Percentiles rank a stretch among this genome's conserved stretches.
Conservation (phyloP, 2,329 filamentous ascomycete genomes). For the Aspergillus sergii region DNA sequence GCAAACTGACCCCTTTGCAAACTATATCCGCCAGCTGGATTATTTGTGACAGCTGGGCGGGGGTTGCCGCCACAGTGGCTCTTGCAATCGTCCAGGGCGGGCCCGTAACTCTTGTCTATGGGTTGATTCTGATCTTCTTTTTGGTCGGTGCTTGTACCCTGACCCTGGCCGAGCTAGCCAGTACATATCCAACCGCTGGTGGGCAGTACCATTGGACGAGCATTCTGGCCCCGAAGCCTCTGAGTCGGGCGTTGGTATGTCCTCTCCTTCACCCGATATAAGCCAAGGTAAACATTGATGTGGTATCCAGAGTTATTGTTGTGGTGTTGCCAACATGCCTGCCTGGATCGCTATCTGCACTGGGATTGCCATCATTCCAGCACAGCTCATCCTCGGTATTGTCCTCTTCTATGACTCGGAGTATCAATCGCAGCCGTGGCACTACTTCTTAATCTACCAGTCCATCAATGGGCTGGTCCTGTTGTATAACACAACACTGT, state of each 20-base stretch:
- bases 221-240: slow-evolving; percentile 22
- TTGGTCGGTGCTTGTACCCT: slow-evolving; percentile 19
- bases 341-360: slow-evolving; percentile 29
- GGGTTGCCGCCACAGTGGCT: slow-evolving; percentile 25
- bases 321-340: slow-evolving; percentile 27
- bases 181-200: slow-evolving; percentile 41
- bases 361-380: slow-evolving; percentile 24
- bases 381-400: slow-evolving; percentile 22
- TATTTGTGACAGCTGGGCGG: slow-evolving; percentile 31
- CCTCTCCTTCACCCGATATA: slow-evolving; percentile 17
- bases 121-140: not conserved
- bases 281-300: slow-evolving; percentile 29
- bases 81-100: slow-evolving; percentile 26
- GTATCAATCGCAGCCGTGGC: slow-evolving; percentile 23
- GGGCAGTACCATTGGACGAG: slow-evolving; percentile 45
- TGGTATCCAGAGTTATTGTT: slow-evolving; percentile 31
- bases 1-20: not conserved
- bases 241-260: slow-evolving; percentile 15
- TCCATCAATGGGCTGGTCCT: slow-evolving; percentile 21
- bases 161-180: slow-evolving; percentile 41
- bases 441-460: slow-evolving; percentile 29
- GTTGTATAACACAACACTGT: slow-evolving; percentile 24
- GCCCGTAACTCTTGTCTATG: slow-evolving; percentile 23
- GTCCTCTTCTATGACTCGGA: slow-evolving; percentile 18
- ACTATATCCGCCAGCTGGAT: slow-evolving; percentile 11